Evolutionary conservation across 345 rosid species (phyloP).

Genomic region (Euphorbia peplus): DNA sequence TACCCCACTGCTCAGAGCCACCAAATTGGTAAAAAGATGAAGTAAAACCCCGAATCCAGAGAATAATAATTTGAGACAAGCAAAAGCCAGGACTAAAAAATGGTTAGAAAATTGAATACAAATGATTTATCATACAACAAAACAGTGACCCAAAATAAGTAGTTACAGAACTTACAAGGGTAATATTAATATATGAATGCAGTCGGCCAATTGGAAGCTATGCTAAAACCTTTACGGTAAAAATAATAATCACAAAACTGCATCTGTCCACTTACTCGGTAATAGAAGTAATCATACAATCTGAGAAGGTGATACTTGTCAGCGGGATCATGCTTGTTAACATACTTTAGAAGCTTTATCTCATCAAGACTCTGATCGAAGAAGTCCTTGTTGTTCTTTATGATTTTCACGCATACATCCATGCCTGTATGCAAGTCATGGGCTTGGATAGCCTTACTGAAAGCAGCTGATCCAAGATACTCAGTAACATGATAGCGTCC

Average conservation of each 20-base stretch:
- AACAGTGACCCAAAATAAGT: not conserved
- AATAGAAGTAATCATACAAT: constrained; percentile 95
- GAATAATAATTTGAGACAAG: not conserved
- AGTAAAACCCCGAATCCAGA: not conserved
- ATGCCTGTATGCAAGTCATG: constrained; percentile 98
- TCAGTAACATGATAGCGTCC: constrained; percentile 98
- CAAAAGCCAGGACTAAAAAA: not conserved
- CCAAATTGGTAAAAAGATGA: not conserved
- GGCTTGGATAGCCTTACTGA: constrained; percentile 99
- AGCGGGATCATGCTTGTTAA: constrained; percentile 96
- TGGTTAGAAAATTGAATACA: not conserved
- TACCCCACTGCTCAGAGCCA: not conserved
- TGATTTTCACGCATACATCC: constrained; percentile 97
- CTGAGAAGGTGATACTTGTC: constrained; percentile 97
- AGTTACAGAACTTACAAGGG: not conserved
- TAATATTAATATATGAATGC: not conserved
- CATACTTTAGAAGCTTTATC: constrained; percentile 95
- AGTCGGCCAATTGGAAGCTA: not conserved
- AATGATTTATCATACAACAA: not conserved
- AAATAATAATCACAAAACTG: constrained; percentile 4
- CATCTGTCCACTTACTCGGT: constrained; percentile 59
- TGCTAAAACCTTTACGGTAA: not conserved
- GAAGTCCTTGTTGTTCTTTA: constrained; percentile 98
- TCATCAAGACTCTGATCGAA: constrained; percentile 99
- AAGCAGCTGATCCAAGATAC: constrained; percentile 99